Base-by-base conservation (phyloP, 495 filamentous ascomycete species). In the Aspergillus mulundensis region DNA sequence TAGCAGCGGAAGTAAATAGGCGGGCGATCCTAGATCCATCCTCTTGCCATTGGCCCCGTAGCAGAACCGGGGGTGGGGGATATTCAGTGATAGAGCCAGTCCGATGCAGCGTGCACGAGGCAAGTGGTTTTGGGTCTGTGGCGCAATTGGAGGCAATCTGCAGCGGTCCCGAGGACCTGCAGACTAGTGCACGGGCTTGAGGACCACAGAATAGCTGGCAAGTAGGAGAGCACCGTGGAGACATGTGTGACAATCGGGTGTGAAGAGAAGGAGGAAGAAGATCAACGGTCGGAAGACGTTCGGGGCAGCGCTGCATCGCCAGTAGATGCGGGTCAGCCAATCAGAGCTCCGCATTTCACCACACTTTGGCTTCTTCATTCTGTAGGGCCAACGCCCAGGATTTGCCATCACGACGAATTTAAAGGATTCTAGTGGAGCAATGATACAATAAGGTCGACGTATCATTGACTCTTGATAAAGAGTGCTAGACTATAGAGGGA, bases 211-310 rank as follows among this genome's bases (percentile, higher is more conserved):
- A 12, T 2, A 43, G 39, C 47, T 54, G 48, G 54, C 57, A 65
- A 66, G 64, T 66, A 24, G 59, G 62, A 65, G 51, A 44, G 42
- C 47, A 41, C 40, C 28, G 40, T 51, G 46, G 15, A 38, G 1
- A 32, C 65, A 67, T 67, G 65, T 67, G 65, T 53, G 48, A 38
- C 21, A 53, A 57, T 53, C 24, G 19, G 24, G 8, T 24, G 54
- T 28, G 54, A 46, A 50, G 56, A 52, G 30, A 23, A 28, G 56
- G 43, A 34, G 40, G 38, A 38, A 39, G 23, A 23, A 46, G 34
- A 23, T 38, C 51, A 39, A 28, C 34, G 34, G 52, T 16, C 46
- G 24, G 45, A 18, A 47, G 39, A 41, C 40, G 28, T 15, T 40
- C 10, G 28, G 34, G 34, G 46, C 38, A 45, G 40, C 19, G 43